Evolutionary conservation across 2,329 filamentous ascomycete genomes (phyloP), one percentile per base, ranked within the genome.

Genomic region (Colletotrichum australisinense): DNA sequence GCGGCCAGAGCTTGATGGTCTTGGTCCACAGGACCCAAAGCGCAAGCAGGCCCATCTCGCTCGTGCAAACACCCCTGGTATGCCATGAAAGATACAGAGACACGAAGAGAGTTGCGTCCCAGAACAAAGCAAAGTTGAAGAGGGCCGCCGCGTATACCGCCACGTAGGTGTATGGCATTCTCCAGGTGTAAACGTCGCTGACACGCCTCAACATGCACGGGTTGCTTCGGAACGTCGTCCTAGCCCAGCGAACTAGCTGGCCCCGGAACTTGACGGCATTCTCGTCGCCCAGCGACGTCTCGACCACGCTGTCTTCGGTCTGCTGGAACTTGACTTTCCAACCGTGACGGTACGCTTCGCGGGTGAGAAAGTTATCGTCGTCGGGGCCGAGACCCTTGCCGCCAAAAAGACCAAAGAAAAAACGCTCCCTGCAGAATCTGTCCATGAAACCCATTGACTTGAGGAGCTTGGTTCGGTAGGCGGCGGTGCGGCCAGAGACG

Each of bases 321-420:
- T 87, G 85, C 77, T 93, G 90, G 63, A 92, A 86, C 58, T 84
- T 83, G 71, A 92, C 86, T 8, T 84, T 81, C 84, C 85, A 90
- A n/a, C 84, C 85, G 6, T 85, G 78, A 11, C 81, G 81, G 55
- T 89, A 84, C 6, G 87, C 83, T 73, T 85, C 89, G 12, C 90
- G 83, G 0, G 90, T 92, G 46, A 89, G 81, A 76, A 87, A 92
- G 78, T 92, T 92, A 81, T 93, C 90, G 71, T 92, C 90, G 73
- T 92, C 90, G 0, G 84, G 83, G 24, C 87, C 85, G 2, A 91
- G 78, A 0, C 87, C 86, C 11, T 46, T 19, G 0, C 84, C 84
- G 1, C 80, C 83, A 1, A 86, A 80, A 0, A 78, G 58, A 0
- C 82, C 81, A 28, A 86, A 85, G 69, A 86, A 84, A 82, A 88